A percentile compares a stretch with the other conserved stretches of the same genome.
Conservation (phyloP, 2,329 filamentous ascomycete species). For the Alternaria consortialis region DNA sequence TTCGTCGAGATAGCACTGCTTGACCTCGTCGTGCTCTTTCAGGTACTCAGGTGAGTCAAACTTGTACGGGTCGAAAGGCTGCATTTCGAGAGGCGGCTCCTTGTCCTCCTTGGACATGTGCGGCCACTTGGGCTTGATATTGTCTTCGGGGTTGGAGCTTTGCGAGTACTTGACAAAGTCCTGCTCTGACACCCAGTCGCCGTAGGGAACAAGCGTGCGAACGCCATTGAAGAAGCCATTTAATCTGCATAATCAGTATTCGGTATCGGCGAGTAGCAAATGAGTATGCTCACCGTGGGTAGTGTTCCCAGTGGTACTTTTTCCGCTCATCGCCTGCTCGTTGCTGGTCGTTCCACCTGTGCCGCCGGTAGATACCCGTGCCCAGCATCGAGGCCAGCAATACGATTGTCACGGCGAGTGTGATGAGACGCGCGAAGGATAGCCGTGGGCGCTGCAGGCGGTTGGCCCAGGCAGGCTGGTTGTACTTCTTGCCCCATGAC, state of each 20-base stretch:
- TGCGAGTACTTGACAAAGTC: conserved; percentile 52
- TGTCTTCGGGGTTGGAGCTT: conserved; percentile 50
- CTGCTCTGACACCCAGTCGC: conserved; percentile 57
- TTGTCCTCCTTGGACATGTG: conserved; percentile 47
- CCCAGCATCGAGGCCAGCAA: conserved; percentile 54
- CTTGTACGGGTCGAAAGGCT: conserved; percentile 58
- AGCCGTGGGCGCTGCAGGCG: conserved; percentile 54
- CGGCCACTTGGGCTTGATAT: conserved; percentile 50
- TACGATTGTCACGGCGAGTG: conserved; percentile 52
- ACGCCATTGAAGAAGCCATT: conserved; percentile 61
- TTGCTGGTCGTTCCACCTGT: conserved; percentile 45
- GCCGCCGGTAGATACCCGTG: conserved; percentile 53
- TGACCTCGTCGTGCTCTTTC: conserved; percentile 61
- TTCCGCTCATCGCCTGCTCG: conserved; percentile 45
- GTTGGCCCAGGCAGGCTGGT: conserved; percentile 50
- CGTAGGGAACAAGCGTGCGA: conserved; percentile 55
- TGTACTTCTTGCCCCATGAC: conserved; percentile 46
- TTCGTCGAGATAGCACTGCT: conserved; percentile 70
- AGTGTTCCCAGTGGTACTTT: conserved; percentile 58
- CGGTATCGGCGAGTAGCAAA: not conserved
- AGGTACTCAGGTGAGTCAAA: conserved; percentile 56
- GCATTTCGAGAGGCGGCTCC: conserved; percentile 51
- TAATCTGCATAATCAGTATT: conserved; percentile 46
- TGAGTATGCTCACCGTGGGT: conserved; percentile 48
- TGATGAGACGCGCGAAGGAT: conserved; percentile 54